Conservation (phyloP, 495 filamentous ascomycete genomes). For the Lepidopterella palustris region DNA sequence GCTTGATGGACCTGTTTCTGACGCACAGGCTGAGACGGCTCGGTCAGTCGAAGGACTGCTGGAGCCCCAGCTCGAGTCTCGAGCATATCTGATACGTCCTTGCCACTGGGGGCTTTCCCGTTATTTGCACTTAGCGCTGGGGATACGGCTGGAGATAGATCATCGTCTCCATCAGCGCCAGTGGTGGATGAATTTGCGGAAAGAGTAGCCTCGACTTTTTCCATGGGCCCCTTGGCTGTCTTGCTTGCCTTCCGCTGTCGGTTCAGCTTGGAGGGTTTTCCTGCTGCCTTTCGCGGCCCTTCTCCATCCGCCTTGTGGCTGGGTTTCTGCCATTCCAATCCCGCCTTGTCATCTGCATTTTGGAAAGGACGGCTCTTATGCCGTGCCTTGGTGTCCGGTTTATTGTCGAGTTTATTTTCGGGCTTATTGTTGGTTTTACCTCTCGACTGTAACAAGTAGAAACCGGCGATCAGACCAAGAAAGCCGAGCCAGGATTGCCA, state of each 20-base stretch:
- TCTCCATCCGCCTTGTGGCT: not conserved
- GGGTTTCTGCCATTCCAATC: not conserved
- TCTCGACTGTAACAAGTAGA: slow-evolving; percentile 16
- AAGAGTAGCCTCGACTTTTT: slow-evolving; percentile 18
- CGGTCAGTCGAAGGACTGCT: slow-evolving; percentile 68
- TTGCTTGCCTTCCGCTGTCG: slow-evolving; percentile 1
- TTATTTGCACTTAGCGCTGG: slow-evolving; percentile 7
- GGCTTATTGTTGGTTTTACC: slow-evolving; percentile 2
- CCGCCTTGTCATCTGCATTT: not conserved
- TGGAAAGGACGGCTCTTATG: not conserved
- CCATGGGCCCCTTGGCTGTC: not conserved
- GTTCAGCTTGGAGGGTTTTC: not conserved
- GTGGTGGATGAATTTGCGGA: slow-evolving; percentile 51
- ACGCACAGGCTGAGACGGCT: slow-evolving; percentile 51
- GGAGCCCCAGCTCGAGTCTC: slow-evolving; percentile 61
- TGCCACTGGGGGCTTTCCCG: slow-evolving; percentile 33
- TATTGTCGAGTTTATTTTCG: not conserved
- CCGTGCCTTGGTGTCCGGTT: no score
- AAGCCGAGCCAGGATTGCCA: slow-evolving; percentile 25
- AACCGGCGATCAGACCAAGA: slow-evolving; percentile 7
- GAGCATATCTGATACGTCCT: slow-evolving; percentile 77
- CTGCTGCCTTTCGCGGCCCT: not conserved
- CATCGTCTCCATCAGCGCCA: slow-evolving; percentile 67
- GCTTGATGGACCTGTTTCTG: slow-evolving; percentile 58
- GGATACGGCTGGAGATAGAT: slow-evolving; percentile 27